A percentile compares a stretch with the other conserved stretches of the same genome.
Conservation (phyloP, 1,139 yeast genomes). For the Blastobotrys proliferans region DNA sequence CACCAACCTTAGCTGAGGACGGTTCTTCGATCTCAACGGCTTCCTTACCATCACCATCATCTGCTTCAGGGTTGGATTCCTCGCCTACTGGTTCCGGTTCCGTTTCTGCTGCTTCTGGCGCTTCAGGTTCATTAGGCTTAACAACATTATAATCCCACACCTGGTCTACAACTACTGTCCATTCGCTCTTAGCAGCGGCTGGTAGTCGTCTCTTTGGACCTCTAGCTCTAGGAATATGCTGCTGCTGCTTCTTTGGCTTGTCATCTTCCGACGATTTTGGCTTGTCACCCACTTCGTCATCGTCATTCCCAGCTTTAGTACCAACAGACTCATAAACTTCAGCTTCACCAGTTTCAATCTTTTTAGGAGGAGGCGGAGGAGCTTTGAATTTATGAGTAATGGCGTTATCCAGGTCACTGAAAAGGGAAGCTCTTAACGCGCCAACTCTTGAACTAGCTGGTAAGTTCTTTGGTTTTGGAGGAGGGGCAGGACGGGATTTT, state of each 20-base stretch:
- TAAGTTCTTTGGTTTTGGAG: slow-evolving; percentile 25
- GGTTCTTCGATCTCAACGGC: too few species aligned
- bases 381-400: slow-evolving; percentile 27
- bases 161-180: slow-evolving; percentile 21
- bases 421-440: slow-evolving; percentile 32
- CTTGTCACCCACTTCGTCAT: slow-evolving; percentile 18
- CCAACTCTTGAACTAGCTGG: slow-evolving; percentile 29
- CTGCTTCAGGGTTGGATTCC: not conserved
- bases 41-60: not conserved
- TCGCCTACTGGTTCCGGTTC: not conserved
- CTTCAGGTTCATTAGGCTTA: not conserved
- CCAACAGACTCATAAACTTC: slow-evolving; percentile 21
- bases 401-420: slow-evolving; percentile 33
- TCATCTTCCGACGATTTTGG: slow-evolving; percentile 16
- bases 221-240: slow-evolving; percentile 48
- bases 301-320: slow-evolving; percentile 16
- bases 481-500: slow-evolving; percentile 18
- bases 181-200: slow-evolving; percentile 36
- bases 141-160: slow-evolving; percentile 25
- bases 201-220: slow-evolving; percentile 82
- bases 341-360: slow-evolving; percentile 16
- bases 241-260: slow-evolving; percentile 14
- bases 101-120: not conserved
- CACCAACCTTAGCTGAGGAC: too few species aligned
- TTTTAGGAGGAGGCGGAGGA: slow-evolving; percentile 28